phyloP scores from a whole-genome alignment of 371 early-diverging fungal genomes.

The Mortierella sp. region DNA sequence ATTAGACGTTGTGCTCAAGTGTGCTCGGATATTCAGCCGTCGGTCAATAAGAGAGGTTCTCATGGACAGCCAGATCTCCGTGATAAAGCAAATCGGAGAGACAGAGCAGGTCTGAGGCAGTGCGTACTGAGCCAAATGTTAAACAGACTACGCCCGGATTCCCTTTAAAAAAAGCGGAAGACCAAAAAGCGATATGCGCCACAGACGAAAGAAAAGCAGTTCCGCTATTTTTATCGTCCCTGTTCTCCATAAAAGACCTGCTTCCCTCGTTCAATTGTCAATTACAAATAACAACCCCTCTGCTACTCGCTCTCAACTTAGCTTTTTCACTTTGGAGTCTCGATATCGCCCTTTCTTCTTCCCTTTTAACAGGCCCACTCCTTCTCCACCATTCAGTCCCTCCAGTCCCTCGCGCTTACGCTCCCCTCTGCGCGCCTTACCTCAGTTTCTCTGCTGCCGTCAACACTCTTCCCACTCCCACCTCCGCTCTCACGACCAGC shows the following conservation, averaged over 20 bases:
- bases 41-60: no score
- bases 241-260: no score
- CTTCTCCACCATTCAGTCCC: constrained; percentile 18
- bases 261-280: constrained; percentile 19
- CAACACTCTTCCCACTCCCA: constrained; percentile 24
- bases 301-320: neutral
- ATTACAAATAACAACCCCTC: constrained; percentile 1
- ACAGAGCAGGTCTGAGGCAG: no score
- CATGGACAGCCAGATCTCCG: no score
- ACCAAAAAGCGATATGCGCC: neutral
- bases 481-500: constrained; percentile 32
- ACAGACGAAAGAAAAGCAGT: no score
- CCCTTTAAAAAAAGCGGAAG: no score
- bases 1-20: no score
- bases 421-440: constrained; percentile 26
- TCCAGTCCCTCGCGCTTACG: constrained; percentile 22
- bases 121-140: no score
- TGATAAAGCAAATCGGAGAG: no score
- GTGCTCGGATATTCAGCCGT: no score
- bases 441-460: constrained; percentile 18
- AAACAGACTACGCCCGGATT: no score
- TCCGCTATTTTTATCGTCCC: no score
- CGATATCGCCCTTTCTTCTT: neutral
- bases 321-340: neutral
- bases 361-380: constrained; percentile 2